phyloP scores from a whole-genome alignment of 345 rosid species.

The Euphorbia peplus region DNA sequence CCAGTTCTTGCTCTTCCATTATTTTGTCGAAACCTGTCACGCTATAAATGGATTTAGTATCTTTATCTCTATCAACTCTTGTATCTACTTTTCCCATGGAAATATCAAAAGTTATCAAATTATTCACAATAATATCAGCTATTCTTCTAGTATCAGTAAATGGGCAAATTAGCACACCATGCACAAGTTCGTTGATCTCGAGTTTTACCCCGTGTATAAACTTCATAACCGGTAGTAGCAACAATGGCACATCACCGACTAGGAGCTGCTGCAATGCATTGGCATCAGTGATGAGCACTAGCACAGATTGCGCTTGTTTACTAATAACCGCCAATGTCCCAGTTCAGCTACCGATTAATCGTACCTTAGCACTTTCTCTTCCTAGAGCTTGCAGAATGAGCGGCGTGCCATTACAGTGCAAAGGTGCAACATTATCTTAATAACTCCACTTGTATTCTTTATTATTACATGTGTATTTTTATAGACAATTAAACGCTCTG shows the following conservation, averaged over 20 bases:
- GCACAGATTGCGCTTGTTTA: slow-evolving; percentile 70
- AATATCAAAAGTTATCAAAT: slow-evolving; percentile 20
- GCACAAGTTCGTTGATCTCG: slow-evolving; percentile 70
- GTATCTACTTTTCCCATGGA: slow-evolving; percentile 11
- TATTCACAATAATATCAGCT: slow-evolving; percentile 19
- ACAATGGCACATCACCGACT: slow-evolving; percentile 56
- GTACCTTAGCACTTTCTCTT: slow-evolving; percentile 58
- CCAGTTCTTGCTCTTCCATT: too few species aligned
- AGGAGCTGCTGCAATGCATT: slow-evolving; percentile 60
- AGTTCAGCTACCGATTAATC: slow-evolving; percentile 58
- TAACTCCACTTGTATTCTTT: neutral
- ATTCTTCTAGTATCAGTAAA: slow-evolving; percentile 32
- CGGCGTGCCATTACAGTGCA: slow-evolving; percentile 64
- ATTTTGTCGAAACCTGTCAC: slow-evolving; percentile 15
- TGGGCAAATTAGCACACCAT: slow-evolving; percentile 74
- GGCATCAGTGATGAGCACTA: slow-evolving; percentile 42
- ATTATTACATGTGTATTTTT: neutral
- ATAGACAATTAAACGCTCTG: neutral
- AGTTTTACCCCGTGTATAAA: slow-evolving; percentile 81
- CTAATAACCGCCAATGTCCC: slow-evolving; percentile 71
- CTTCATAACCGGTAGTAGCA: slow-evolving; percentile 69
- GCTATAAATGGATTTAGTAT: slow-evolving; percentile 17
- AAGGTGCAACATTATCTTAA: slow-evolving; percentile 39
- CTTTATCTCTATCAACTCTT: neutral
- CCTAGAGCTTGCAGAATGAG: slow-evolving; percentile 64